Base-by-base conservation (phyloP, 139 green algal genomes). In the Gonium pectorale region DNA sequence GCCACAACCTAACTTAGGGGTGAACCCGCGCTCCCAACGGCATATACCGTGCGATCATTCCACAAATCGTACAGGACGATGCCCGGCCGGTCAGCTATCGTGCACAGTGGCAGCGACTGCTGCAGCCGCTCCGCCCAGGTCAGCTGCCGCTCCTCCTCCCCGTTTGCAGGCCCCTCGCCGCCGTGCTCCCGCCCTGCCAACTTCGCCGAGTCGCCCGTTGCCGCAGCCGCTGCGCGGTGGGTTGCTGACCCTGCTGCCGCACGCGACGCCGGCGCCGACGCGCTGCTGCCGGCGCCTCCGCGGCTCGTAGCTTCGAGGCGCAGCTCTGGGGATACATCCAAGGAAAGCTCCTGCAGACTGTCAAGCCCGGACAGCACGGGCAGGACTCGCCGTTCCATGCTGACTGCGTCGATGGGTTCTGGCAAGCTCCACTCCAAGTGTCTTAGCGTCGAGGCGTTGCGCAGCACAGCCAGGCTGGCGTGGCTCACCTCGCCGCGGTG, bases 371-470 rank as follows among this genome's bases (percentile, higher is more conserved):
- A 5, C 8, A 81, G 40, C 27, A 71, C 27, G 2, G 26, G 15
- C 29, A 3, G 5, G 4, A 38, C 49, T 56, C 49, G 13, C 17
- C 49, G 49, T 56, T 56, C 49, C 49, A 17, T 56, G 49, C 49
- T 56, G 49, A 13, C 56, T 13, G 5, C 56, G 56, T 21, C 24
- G 17, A 83, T 17, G 13, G 59, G 75, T 41, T 62, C 41, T 11
- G 59, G 17, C 41, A 83, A 31, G 60, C 60, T 73, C 75, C 75
- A 83, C 75, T 83, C 75, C 41, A 85, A 63, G 63, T 85, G 78
- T 33, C 78, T 63, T 24, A 85, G 63, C 44, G 44, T 54, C 27
- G 9, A 27, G 22, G 35, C 44, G 44, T 67, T 66, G 22, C 78
- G 46, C 33, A 85, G 78, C 31, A 29, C 33, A 7, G 26, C 44